Evolutionary conservation across 768 basidiomycete species (phyloP), one percentile per base, ranked within the genome.

Genomic region (Punctularia strigosozonata): DNA sequence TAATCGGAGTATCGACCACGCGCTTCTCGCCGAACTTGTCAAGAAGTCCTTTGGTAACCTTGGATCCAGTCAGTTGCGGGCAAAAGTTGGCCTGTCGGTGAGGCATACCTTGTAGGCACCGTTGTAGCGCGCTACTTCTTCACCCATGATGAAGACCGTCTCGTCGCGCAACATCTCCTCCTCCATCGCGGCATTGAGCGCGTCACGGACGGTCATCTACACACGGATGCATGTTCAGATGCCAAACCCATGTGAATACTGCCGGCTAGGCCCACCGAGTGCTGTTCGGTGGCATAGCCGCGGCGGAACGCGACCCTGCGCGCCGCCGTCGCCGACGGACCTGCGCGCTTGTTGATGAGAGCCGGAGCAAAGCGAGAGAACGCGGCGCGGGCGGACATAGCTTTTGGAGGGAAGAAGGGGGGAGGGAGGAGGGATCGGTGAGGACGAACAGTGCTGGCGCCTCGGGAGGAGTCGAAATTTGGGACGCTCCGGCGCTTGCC

Each of bases 21-120:
- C 95, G 85, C 67, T 84, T 91, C 66, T 97, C 94, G 47, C 95
- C 95, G 49, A 95, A 99, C 69, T 97, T 97, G 74, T 99, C 95
- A 56, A 97, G 71, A 23, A 99, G 79, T 40, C 94, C 94, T 65
- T 98, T 99, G 50, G 95, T 97, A 56, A 99, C 80, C 91, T 95
- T 42, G 31, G 12, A 42, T 36, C 46, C 53, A 46, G 49, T 31
- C 42, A 24, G 25, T 5, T 15, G 30, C 40, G 34, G 33, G 25
- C 46, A 21, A 36, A 19, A 37, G 25, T 32, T 6, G 19, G 21
- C 17, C 26, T 43, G 40, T 31, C 31, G 22, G 25, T 25, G 36
- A 42, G 14, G 25, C 19, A 43, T 45, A 85, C 87, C 74, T 91
- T 91, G 76, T 91, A 92, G 46, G 90, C 90, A 62, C 89, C 89